phyloP scores from a whole-genome alignment of 2,329 filamentous ascomycete genomes.

The Colletotrichum cereale region DNA sequence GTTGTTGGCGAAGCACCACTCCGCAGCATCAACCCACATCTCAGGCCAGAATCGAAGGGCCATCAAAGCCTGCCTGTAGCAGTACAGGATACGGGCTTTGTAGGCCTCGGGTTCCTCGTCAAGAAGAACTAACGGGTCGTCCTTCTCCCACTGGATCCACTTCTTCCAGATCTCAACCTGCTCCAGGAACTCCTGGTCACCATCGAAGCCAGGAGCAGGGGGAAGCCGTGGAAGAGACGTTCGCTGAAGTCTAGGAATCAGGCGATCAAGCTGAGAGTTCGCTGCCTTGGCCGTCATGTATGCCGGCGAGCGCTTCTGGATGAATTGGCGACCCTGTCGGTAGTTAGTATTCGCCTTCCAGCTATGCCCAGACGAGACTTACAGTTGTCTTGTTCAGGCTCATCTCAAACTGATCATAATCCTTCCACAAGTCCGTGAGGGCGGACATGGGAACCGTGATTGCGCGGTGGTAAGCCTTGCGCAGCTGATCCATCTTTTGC shows the following conservation, averaged over 20 bases:
- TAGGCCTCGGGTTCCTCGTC: conserved; percentile 82
- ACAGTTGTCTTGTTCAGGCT: conserved; percentile 92
- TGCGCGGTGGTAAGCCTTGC: conserved; percentile 92
- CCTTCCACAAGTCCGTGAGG: conserved; percentile 91
- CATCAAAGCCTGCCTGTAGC: conserved; percentile 95
- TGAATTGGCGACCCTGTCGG: conserved; percentile 85
- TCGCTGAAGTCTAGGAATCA: conserved; percentile 81
- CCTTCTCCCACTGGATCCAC: conserved; percentile 97
- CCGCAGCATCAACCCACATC: conserved; percentile 94
- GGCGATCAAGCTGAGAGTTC: conserved; percentile 90
- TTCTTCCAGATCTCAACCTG: conserved; percentile 92
- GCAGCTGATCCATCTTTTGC: conserved; percentile 95
- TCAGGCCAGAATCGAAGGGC: conserved; percentile 94
- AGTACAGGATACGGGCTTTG: conserved; percentile 85
- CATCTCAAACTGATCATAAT: conserved; percentile 98
- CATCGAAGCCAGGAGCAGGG: conserved; percentile 87
- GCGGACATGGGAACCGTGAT: conserved; percentile 88
- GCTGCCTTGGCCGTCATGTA: conserved; percentile 98
- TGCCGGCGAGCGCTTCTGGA: conserved; percentile 90
- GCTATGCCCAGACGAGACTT: conserved; percentile 49
- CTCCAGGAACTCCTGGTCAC: conserved; percentile 83
- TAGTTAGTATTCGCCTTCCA: background rate
- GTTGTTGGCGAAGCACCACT: conserved; percentile 89
- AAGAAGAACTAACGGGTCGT: conserved; percentile 88
- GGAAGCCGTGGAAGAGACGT: conserved; percentile 85